Percentiles rank a stretch among this genome's conserved stretches.
Evolutionary conservation across 1,284 basidiomycete species (phyloP).

Genomic region (Cutaneotrichosporon spelunceum): DNA sequence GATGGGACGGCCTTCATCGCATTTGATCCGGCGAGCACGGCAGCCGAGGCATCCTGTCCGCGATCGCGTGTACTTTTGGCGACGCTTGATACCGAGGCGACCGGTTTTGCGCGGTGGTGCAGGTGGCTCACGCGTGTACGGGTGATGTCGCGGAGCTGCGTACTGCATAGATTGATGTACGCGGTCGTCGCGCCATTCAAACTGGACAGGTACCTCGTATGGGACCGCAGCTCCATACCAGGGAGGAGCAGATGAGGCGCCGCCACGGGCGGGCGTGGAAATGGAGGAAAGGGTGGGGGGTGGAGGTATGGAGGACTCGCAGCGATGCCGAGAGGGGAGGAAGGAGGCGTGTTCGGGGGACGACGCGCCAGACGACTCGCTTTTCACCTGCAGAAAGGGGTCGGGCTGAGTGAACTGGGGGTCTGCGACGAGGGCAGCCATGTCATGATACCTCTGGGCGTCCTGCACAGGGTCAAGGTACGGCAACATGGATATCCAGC

Average conservation of each 20-base stretch:
- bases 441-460: background rate
- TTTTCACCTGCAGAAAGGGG: background rate
- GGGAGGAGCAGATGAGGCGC: background rate
- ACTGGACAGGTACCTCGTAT: background rate
- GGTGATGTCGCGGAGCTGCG: constrained; percentile 4
- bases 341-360: background rate
- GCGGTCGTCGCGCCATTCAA: background rate
- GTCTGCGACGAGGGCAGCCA: background rate
- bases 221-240: background rate
- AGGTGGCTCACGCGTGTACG: background rate
- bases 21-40: constrained; percentile 46
- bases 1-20: constrained; percentile 44
- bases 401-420: background rate
- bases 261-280: background rate
- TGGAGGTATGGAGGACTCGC: background rate
- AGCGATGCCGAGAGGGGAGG: background rate
- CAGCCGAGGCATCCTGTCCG: constrained; percentile 48
- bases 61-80: constrained; percentile 47
- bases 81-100: constrained; percentile 35
- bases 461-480: background rate
- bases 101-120: constrained; percentile 14
- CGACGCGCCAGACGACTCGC: background rate
- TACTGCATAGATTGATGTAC: background rate
- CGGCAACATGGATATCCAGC: background rate
- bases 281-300: background rate